These are phyloP conservation scores for Primulina eburnea DNA, from an alignment of 257 asterid genomes.

Conservation along the genomic window DNA sequence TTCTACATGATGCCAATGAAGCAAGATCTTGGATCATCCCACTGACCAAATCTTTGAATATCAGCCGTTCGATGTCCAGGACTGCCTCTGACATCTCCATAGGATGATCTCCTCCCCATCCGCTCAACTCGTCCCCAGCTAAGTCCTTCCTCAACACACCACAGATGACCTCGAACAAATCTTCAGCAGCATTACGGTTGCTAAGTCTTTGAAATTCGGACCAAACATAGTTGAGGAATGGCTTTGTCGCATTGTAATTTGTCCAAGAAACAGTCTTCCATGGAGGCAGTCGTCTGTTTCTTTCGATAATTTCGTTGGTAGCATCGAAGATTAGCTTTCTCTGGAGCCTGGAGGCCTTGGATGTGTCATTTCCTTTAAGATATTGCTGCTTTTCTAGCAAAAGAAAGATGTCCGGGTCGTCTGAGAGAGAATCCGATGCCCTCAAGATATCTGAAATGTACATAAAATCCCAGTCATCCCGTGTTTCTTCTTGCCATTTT, in stretches of 20 bases:
- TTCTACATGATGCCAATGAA: conserved; percentile 38
- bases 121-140: conserved; percentile 47
- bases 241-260: conserved; percentile 19
- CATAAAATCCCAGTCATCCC: conserved; percentile 44
- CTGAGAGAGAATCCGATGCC: conserved; percentile 54
- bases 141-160: conserved; percentile 72
- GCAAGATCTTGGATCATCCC: conserved; percentile 74
- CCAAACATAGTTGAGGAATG: conserved; percentile 50
- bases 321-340: conserved; percentile 71
- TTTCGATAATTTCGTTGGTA: conserved; percentile 57
- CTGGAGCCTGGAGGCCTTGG: conserved; percentile 50
- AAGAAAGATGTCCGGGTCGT: conserved; percentile 54
- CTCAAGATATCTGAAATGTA: conserved; percentile 67
- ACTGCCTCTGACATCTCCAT: conserved; percentile 66
- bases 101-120: conserved; percentile 83
- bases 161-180: conserved; percentile 57
- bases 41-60: conserved; percentile 74
- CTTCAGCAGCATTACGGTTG: conserved; percentile 42
- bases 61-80: conserved; percentile 75
- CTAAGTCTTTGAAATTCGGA: conserved; percentile 58
- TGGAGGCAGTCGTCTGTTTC: conserved; percentile 65
- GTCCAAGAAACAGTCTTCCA: conserved; percentile 57
- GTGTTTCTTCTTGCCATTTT: conserved; percentile 28
- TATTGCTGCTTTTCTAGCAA: conserved; percentile 73
- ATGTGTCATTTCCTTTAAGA: conserved; percentile 57